Conservation (phyloP, 371 early-diverging fungal genomes). For the Fennellomyces sp. region DNA sequence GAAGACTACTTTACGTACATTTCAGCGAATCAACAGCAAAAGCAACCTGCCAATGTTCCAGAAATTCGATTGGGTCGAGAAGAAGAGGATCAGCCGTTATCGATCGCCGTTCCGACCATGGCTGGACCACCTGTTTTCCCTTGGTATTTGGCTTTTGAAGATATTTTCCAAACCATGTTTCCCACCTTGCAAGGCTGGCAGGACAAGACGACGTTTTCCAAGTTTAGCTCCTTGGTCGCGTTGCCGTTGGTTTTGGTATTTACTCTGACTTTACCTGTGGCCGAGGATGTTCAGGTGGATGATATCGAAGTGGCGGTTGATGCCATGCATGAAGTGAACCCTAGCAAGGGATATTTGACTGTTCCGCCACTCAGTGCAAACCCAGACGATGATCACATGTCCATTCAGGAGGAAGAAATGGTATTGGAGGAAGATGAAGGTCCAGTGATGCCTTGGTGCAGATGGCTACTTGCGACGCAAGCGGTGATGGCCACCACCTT, state of each 20-base stretch:
- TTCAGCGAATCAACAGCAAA: constrained; percentile 16
- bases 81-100: not conserved
- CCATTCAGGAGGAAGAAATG: constrained; percentile 18
- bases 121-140: too few relatives aligned
- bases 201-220: constrained; percentile 52
- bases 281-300: constrained; percentile 47
- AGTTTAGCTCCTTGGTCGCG: constrained; percentile 58
- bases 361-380: constrained; percentile 18
- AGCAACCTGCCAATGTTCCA: not conserved
- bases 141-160: constrained; percentile 9
- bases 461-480: constrained; percentile 47
- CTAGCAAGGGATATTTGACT: constrained; percentile 22
- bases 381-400: constrained; percentile 10
- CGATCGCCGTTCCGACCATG: not conserved
- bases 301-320: constrained; percentile 34
- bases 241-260: constrained; percentile 58
- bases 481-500: constrained; percentile 44
- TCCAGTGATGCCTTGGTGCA: constrained; percentile 32
- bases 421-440: constrained; percentile 15
- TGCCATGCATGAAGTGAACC: not conserved
- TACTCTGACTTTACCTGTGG: constrained; percentile 64
- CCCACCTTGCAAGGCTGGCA: constrained; percentile 59
- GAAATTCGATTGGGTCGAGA: not conserved
- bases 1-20: constrained; percentile 31
- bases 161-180: constrained; percentile 37